phyloP scores from a whole-genome alignment of 129 eudicot species.

The Arctium minus region DNA sequence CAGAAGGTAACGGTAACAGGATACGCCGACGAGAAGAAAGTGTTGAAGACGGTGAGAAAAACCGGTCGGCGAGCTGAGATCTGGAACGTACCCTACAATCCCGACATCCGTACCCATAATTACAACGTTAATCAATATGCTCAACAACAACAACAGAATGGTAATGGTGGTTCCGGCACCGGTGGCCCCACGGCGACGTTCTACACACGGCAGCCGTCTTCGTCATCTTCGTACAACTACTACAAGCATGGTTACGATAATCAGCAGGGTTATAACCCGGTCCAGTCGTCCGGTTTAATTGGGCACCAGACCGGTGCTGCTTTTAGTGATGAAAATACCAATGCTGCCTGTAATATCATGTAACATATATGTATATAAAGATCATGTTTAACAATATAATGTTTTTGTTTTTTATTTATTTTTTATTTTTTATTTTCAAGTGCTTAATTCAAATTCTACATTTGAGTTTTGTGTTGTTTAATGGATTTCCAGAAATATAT shows the following conservation, averaged over 20 bases:
- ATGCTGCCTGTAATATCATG: slow-evolving; percentile 55
- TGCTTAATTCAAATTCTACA: neutral
- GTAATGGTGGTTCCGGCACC: slow-evolving; percentile 25
- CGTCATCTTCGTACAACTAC: slow-evolving; percentile 67
- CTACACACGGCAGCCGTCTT: slow-evolving; percentile 32
- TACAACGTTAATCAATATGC: slow-evolving; percentile 29
- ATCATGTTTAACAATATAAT: neutral
- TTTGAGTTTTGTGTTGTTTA: neutral
- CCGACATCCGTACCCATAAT: slow-evolving; percentile 49
- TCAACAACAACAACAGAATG: slow-evolving; percentile 25
- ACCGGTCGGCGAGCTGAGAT: slow-evolving; percentile 72
- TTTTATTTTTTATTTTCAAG: neutral
- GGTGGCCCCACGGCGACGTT: slow-evolving; percentile 24
- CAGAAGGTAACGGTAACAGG: slow-evolving; percentile 84
- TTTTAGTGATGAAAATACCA: slow-evolving; percentile 74
- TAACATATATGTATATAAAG: neutral
- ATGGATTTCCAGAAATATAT: neutral
- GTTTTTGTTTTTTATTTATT: neutral
- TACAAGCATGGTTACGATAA: slow-evolving; percentile 72
- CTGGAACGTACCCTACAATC: slow-evolving; percentile 73
- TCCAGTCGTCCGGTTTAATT: slow-evolving; percentile 21
- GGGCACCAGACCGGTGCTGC: slow-evolving; percentile 67
- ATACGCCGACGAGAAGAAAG: slow-evolving; percentile 58
- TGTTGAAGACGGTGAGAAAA: slow-evolving; percentile 56
- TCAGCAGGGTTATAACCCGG: slow-evolving; percentile 18